Percentiles rank a stretch among this genome's conserved stretches.
Evolutionary conservation across 1,139 yeast genomes (phyloP).

Genomic region (Yamadazyma spencermartinsiae): DNA sequence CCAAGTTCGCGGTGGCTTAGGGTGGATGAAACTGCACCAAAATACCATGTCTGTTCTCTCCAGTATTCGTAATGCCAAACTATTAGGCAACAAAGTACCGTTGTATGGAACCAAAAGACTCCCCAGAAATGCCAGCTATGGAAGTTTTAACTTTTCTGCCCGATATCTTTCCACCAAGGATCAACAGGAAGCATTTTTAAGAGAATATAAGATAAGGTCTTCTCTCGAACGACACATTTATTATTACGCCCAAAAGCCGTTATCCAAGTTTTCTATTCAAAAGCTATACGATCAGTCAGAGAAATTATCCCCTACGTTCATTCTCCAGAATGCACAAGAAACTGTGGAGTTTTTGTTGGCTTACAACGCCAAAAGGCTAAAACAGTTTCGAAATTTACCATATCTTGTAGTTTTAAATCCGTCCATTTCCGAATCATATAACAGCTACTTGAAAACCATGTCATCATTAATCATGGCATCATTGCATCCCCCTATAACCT

Average conservation of each 20-base stretch:
- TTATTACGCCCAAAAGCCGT: slow-evolving; percentile 45
- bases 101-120: too few relatives aligned
- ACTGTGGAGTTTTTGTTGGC: slow-evolving; percentile 48
- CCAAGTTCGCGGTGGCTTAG: too few relatives aligned
- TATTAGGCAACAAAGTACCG: too few relatives aligned
- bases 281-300: slow-evolving; percentile 44
- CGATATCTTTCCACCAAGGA: slow-evolving; percentile 1
- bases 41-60: too few relatives aligned
- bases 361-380: slow-evolving; percentile 56
- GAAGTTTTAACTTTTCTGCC: too few relatives aligned
- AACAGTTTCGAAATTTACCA: slow-evolving; percentile 71
- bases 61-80: too few relatives aligned
- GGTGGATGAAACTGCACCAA: too few relatives aligned
- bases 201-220: slow-evolving; percentile 52
- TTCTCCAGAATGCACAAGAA: slow-evolving; percentile 37
- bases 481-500: slow-evolving; percentile 39
- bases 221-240: slow-evolving; percentile 53
- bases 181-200: slow-evolving; percentile 35
- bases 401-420: slow-evolving; percentile 86
- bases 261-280: slow-evolving; percentile 50
- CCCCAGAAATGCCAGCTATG: too few relatives aligned
- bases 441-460: slow-evolving; percentile 70
- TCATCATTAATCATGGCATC: slow-evolving; percentile 54
- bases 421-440: slow-evolving; percentile 79
- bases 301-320: slow-evolving; percentile 35